These are phyloP conservation scores for Pichia membranifaciens DNA, from an alignment of 805 yeast genomes.

Conservation along the genomic window DNA sequence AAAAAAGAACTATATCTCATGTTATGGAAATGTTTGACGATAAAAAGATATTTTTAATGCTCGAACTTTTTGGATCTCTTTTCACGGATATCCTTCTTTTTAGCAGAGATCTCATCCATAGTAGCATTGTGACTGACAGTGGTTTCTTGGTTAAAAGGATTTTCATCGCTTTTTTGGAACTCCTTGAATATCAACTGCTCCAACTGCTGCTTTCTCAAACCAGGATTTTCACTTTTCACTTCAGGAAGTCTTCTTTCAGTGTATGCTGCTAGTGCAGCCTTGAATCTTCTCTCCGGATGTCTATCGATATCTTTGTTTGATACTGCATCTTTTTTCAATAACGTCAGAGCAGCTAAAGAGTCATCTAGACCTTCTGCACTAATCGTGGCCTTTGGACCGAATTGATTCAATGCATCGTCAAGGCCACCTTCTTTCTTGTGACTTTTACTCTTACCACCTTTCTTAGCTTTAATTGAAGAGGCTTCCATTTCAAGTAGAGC, in stretches of 20 bases:
- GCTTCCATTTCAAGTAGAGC: constrained; percentile 55
- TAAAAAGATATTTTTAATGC: constrained; percentile 14
- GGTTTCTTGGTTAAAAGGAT: constrained; percentile 78
- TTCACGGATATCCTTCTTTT: constrained; percentile 25
- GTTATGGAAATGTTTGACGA: neutral
- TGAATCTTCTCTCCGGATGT: constrained; percentile 85
- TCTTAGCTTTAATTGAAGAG: constrained; percentile 49
- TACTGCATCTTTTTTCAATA: constrained; percentile 55
- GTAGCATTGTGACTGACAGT: constrained; percentile 59
- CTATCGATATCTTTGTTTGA: constrained; percentile 62
- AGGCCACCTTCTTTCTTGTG: constrained; percentile 50
- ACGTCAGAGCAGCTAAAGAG: constrained; percentile 71
- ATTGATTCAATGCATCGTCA: constrained; percentile 57
- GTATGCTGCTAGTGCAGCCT: constrained; percentile 69
- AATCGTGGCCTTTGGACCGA: constrained; percentile 38
- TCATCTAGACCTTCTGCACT: constrained; percentile 71
- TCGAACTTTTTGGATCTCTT: constrained; percentile 30
- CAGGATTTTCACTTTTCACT: constrained; percentile 69
- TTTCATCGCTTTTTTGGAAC: constrained; percentile 72
- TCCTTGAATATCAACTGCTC: constrained; percentile 72
- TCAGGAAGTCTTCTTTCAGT: constrained; percentile 71
- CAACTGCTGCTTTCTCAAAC: constrained; percentile 71
- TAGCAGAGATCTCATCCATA: constrained; percentile 42
- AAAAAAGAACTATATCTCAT: neutral
- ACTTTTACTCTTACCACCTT: constrained; percentile 59